Conservation (phyloP, 192 early-diverging fungal genomes). For the Coemansia sp. region DNA sequence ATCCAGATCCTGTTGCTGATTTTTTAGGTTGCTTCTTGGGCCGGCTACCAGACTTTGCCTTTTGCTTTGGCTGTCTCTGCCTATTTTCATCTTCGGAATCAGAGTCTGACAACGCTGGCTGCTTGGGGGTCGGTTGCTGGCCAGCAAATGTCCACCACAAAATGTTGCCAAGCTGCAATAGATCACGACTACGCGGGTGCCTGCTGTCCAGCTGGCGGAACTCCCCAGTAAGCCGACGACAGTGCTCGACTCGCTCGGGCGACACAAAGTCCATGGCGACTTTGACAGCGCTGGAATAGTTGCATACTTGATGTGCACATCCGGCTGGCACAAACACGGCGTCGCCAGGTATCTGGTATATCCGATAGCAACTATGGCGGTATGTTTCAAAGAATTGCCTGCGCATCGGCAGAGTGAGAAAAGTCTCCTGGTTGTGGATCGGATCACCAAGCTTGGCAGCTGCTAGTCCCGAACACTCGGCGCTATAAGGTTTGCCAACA, state of each 20-base stretch:
- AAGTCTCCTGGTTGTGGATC: constrained; percentile 71
- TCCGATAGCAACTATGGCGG: constrained; percentile 50
- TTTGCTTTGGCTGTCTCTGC: background rate
- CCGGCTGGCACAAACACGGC: constrained; percentile 80
- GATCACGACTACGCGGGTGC: constrained; percentile 55
- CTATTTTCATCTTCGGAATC: background rate
- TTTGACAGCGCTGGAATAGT: constrained; percentile 68
- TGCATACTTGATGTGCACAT: constrained; percentile 74
- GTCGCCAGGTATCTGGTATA: constrained; percentile 73
- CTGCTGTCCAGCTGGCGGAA: constrained; percentile 47
- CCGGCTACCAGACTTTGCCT: background rate
- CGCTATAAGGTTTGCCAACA: background rate
- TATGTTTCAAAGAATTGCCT: constrained; percentile 39
- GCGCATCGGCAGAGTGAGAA: constrained; percentile 57
- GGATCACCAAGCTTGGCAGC: constrained; percentile 46
- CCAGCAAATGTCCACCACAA: constrained; percentile 50
- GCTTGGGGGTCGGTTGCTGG: background rate
- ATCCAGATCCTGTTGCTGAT: background rate
- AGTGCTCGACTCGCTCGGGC: constrained; percentile 61
- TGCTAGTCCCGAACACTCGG: background rate
- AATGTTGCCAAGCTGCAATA: constrained; percentile 57
- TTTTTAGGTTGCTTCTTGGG: background rate
- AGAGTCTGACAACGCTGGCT: background rate
- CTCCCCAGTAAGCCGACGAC: constrained; percentile 52
- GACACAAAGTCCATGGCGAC: constrained; percentile 73